Evolutionary conservation across 1,284 basidiomycete genomes (phyloP), one percentile per base, ranked within the genome.

Genomic region (Uromyces viciae-fabae): DNA sequence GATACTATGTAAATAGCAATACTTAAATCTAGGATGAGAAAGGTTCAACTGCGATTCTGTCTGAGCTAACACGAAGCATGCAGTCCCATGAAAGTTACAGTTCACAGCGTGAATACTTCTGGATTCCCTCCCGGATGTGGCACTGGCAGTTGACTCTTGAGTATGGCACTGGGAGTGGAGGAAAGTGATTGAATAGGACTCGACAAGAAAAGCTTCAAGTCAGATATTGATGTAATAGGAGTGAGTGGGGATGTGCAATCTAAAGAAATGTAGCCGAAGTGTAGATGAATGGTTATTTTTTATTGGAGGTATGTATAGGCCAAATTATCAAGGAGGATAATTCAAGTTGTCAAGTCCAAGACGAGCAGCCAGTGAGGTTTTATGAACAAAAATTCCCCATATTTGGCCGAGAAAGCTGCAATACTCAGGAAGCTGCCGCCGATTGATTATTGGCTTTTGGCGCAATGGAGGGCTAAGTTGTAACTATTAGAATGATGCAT

Each of bases 331-430:
- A n/a, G n/a, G n/a, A n/a, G n/a, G n/a, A n/a, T n/a, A n/a, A n/a
- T n/a, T n/a, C n/a, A n/a, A n/a, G 17, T 38, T 72, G 49, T 52
- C 46, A 3, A 46, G 31, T 54, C 46, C 28, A 72, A 54, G 33
- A 28, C 69, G 38, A 54, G 69, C 3, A 7, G 33, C 11, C 43
- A 38, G 43, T 54, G 69, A 49, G 54, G 69, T 49, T 19, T 72
- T 49, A 49, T 49, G 69, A 72, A 52, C 69, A 72, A 38, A 52
- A n/a, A 72, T 72, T 72, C 69, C 25, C 69, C 69, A 49, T 72
- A 72, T 72, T 72, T 72, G 69, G 69, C 69, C 69, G 69, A 38
- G 49, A 54, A n/a, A n/a, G 68, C 68, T 46, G 38, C 28, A 31
- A n/a, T 54, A 36, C 49, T 49, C 43, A 72, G 69, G 46, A 33